A percentile compares a stretch with the other conserved stretches of the same genome.
These are phyloP conservation scores for Lycium barbarum DNA, from an alignment of 257 asterid species.

Conservation along the genomic window DNA sequence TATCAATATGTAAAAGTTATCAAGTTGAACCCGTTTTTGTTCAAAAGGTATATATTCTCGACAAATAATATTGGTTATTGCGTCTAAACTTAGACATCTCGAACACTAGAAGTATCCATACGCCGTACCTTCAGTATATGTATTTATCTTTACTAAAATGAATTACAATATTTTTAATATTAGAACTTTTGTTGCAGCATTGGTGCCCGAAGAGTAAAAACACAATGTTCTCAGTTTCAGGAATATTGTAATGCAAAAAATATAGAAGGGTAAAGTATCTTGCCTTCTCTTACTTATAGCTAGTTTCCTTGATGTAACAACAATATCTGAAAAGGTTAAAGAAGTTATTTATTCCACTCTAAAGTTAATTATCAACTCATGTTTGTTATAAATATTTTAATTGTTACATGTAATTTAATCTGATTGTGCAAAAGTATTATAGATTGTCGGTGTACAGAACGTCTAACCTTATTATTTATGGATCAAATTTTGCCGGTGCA, in stretches of 20 bases:
- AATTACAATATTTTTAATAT: neutral
- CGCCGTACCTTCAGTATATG: neutral
- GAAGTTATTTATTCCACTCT: no score
- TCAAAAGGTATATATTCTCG: neutral
- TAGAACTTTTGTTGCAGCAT: slow-evolving; percentile 56
- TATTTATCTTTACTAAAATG: neutral
- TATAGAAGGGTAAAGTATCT: slow-evolving; percentile 58
- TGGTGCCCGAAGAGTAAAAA: slow-evolving; percentile 77
- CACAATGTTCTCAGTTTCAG: slow-evolving; percentile 70
- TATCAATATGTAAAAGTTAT: no score
- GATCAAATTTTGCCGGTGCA: no score
- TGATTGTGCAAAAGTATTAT: no score
- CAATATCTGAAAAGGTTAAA: no score
- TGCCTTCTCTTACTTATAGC: neutral
- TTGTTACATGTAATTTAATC: no score
- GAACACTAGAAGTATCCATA: neutral
- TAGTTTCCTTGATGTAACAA: neutral
- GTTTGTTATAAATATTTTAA: slow-evolving; percentile 33
- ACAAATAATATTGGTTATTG: neutral
- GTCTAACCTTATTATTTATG: no score
- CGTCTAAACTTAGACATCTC: neutral
- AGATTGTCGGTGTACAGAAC: no score
- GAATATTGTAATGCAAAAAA: slow-evolving; percentile 65
- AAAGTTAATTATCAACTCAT: no score
- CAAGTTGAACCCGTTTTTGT: no score